phyloP scores from a whole-genome alignment of 2,329 filamentous ascomycete species.

The Fusarium incarnatum region DNA sequence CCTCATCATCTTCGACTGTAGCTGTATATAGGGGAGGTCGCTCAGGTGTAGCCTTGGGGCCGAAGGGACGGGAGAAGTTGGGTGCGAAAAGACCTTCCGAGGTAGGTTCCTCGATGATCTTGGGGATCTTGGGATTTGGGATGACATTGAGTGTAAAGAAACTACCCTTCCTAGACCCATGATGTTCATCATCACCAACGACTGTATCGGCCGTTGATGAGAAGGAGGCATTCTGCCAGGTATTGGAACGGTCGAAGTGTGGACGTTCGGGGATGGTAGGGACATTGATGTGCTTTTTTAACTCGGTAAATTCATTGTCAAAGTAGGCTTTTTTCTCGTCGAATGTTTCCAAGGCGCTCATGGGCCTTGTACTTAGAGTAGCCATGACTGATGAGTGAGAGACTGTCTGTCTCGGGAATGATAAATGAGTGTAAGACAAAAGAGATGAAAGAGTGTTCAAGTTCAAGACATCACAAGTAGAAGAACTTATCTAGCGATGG shows the following conservation, averaged over 20 bases:
- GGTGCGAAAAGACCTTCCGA: neutral
- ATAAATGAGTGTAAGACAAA: neutral
- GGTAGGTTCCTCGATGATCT: neutral
- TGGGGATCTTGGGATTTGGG: neutral
- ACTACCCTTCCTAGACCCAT: neutral
- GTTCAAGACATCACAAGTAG: neutral
- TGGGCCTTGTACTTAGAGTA: neutral
- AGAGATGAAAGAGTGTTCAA: neutral
- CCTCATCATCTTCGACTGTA: neutral
- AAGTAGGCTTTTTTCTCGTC: neutral
- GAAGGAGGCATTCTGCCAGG: slow-evolving; percentile 15
- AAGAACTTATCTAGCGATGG: neutral
- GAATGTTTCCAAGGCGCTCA: neutral
- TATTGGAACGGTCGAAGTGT: neutral
- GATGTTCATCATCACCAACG: slow-evolving; percentile 1
- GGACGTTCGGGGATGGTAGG: neutral
- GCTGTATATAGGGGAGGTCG: neutral
- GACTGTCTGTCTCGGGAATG: neutral
- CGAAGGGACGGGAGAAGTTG: neutral
- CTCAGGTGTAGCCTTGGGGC: neutral
- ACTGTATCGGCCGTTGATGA: slow-evolving; percentile 24
- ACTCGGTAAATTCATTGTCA: neutral
- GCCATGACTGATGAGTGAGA: neutral
- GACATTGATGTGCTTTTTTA: neutral
- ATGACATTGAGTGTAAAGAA: slow-evolving; percentile 3